Evolutionary conservation across 495 filamentous ascomycete species (phyloP).

Genomic region (Neurospora sp.): DNA sequence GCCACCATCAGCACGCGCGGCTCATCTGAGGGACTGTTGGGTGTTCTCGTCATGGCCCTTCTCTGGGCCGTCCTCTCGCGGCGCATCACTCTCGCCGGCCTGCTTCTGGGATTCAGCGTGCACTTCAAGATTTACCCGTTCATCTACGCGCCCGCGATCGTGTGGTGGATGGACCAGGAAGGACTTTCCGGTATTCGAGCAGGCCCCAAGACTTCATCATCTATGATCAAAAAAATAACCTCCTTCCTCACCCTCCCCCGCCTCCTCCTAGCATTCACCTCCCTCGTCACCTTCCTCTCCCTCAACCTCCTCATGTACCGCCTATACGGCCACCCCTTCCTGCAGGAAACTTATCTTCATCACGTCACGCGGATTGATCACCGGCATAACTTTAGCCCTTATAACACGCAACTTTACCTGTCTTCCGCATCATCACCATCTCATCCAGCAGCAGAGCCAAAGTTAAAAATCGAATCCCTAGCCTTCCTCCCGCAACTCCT

Average conservation of each 20-base stretch:
- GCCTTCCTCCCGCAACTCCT: constrained; percentile 84
- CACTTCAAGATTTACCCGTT: constrained; percentile 99
- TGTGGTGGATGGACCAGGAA: constrained; percentile 76
- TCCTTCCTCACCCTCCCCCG: constrained; percentile 54
- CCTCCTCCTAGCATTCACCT: constrained; percentile 50
- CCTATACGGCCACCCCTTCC: constrained; percentile 61
- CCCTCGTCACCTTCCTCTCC: constrained; percentile 56
- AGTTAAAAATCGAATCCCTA: constrained; percentile 53
- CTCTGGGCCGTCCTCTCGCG: constrained; percentile 66
- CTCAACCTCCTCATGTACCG: constrained; percentile 72
- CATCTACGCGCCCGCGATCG: constrained; percentile 76
- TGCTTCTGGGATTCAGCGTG: constrained; percentile 71
- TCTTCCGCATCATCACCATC: constrained; percentile 44
- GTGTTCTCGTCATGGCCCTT: constrained; percentile 69
- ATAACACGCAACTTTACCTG: constrained; percentile 85
- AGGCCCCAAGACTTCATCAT: too few species aligned
- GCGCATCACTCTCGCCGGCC: constrained; percentile 54
- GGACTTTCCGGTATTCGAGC: constrained; percentile 8
- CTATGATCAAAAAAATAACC: constrained; percentile 16
- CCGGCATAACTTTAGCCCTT: constrained; percentile 95
- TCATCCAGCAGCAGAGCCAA: not conserved
- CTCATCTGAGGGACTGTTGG: constrained; percentile 83
- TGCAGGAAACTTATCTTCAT: constrained; percentile 84
- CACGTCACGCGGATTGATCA: constrained; percentile 91
- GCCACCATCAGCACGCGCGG: constrained; percentile 90